Evolutionary conservation across 306 rosid genomes (phyloP).

Genomic region (Vigna angularis): DNA sequence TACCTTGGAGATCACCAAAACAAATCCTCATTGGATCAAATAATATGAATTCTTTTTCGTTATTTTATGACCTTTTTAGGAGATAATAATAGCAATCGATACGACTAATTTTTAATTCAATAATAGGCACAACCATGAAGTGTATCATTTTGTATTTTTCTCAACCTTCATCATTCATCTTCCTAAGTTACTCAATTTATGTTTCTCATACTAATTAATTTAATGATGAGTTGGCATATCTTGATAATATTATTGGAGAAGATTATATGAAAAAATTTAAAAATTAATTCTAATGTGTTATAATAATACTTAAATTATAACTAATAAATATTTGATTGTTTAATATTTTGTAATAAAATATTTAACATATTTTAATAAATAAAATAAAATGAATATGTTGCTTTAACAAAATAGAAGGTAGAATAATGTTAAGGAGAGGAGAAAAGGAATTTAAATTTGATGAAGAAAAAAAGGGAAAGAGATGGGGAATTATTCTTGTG

Average conservation of each 20-base stretch:
- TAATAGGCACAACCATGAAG: not conserved
- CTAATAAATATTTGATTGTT: too few species aligned
- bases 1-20: constrained; percentile 1
- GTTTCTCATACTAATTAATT: not conserved
- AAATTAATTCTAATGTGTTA: too few species aligned
- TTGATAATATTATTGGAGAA: not conserved
- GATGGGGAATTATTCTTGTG: constrained; percentile 14
- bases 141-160: not conserved
- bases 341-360: too few species aligned
- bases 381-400: too few species aligned
- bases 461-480: not conserved
- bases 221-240: not conserved
- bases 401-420: constrained; percentile 7
- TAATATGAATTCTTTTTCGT: constrained; percentile 4
- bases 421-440: not conserved
- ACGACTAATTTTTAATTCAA: not conserved
- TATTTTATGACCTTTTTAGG: not conserved
- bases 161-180: not conserved
- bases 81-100: not conserved
- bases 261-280: not conserved
- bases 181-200: not conserved
- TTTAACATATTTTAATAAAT: too few species aligned
- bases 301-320: too few species aligned
- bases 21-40: not conserved
- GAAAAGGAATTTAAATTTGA: not conserved